A percentile compares a stretch with the other conserved stretches of the same genome.
phyloP scores from a whole-genome alignment of 2,329 filamentous ascomycete genomes.

The Colletotrichum tamarilloi region DNA sequence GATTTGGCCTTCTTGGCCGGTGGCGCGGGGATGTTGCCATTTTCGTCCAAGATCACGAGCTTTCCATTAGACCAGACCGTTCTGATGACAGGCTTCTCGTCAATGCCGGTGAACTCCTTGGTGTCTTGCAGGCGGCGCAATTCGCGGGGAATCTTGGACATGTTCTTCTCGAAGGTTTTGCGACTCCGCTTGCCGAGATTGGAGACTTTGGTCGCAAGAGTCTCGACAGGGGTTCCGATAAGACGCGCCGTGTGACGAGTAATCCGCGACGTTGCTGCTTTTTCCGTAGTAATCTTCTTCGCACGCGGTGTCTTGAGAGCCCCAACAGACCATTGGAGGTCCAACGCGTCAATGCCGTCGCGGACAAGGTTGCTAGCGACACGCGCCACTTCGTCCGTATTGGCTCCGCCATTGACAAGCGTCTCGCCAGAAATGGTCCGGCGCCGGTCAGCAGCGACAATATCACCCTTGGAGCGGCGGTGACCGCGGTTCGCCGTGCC shows the following conservation, averaged over 20 bases:
- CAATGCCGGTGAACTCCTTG: slow-evolving; percentile 70
- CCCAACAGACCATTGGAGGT: slow-evolving; percentile 55
- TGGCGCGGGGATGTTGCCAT: slow-evolving; percentile 46
- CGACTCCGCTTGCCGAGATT: slow-evolving; percentile 71
- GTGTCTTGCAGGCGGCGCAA: slow-evolving; percentile 70
- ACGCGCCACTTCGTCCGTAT: slow-evolving; percentile 24
- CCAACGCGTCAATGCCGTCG: slow-evolving; percentile 59
- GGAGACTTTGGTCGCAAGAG: slow-evolving; percentile 59
- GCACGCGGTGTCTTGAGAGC: slow-evolving; percentile 48
- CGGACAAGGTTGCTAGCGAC: slow-evolving; percentile 43
- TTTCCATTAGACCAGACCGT: slow-evolving; percentile 76
- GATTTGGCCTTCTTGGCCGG: slow-evolving; percentile 37
- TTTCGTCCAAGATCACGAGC: slow-evolving; percentile 60
- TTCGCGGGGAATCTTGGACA: slow-evolving; percentile 65
- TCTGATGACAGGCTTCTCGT: slow-evolving; percentile 66
- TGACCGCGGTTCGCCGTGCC: slow-evolving; percentile 72
- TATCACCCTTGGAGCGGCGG: slow-evolving; percentile 63
- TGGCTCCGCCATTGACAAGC: slow-evolving; percentile 42
- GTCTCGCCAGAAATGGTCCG: slow-evolving; percentile 58
- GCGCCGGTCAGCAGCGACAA: slow-evolving; percentile 52
- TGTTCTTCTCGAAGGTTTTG: slow-evolving; percentile 61
- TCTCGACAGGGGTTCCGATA: slow-evolving; percentile 55
- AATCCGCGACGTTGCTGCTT: slow-evolving; percentile 44
- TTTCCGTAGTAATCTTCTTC: slow-evolving; percentile 48
- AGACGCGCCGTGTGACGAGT: slow-evolving; percentile 58